Evolutionary conservation across 805 yeast genomes (phyloP).

Genomic region (Citeromyces nyonsensis): DNA sequence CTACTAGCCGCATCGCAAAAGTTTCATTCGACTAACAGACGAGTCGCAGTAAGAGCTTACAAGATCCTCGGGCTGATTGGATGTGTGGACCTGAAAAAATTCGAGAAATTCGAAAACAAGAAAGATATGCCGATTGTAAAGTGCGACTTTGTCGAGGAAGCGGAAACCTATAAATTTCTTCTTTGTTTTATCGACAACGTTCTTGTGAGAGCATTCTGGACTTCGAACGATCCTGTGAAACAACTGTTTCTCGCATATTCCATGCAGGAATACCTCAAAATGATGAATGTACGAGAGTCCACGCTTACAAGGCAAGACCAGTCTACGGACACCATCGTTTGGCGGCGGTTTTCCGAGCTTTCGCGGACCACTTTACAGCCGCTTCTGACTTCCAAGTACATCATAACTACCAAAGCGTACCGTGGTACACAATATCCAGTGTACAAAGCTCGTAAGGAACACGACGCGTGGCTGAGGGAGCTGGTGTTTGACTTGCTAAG

Average conservation of each 20-base stretch:
- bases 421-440: constrained; percentile 47
- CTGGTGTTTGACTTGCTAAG: constrained; percentile 55
- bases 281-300: constrained; percentile 28
- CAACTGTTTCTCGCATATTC: constrained; percentile 78
- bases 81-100: constrained; percentile 48
- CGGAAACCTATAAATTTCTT: constrained; percentile 53
- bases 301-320: constrained; percentile 5
- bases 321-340: constrained; percentile 20
- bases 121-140: constrained; percentile 30
- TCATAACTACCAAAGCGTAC: constrained; percentile 35
- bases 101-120: constrained; percentile 21
- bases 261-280: constrained; percentile 72
- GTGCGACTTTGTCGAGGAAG: constrained; percentile 43
- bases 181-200: constrained; percentile 47
- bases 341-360: constrained; percentile 50
- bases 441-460: constrained; percentile 35
- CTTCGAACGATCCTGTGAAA: constrained; percentile 73
- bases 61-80: constrained; percentile 67
- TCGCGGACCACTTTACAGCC: constrained; percentile 68
- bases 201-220: constrained; percentile 78
- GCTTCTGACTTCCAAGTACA: constrained; percentile 55
- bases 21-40: constrained; percentile 28
- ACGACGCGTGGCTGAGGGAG: constrained; percentile 57
- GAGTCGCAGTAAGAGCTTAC: constrained; percentile 45
- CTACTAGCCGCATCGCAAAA: constrained; percentile 40